Base-by-base conservation (phyloP, 1,284 basidiomycete genomes). In the Apiotrichum montevideense region DNA sequence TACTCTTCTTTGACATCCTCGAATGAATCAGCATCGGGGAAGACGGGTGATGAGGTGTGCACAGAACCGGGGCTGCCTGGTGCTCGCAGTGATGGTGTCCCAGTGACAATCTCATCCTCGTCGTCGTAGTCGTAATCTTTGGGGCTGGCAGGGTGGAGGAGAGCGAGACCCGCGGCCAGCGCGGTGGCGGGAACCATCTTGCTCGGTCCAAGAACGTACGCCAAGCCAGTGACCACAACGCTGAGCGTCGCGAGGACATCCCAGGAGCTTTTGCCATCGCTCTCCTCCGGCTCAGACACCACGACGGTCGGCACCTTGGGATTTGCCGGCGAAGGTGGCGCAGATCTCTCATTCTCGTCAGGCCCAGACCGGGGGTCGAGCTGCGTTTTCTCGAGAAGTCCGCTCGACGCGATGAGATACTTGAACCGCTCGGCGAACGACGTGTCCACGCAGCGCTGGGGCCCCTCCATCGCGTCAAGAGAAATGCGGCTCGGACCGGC, bases 361-460 rank as follows among this genome's bases (percentile, higher is more conserved):
- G 21, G 21, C 13, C 37, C 37, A n/a, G 41, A 42, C 5, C 32
- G 13, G 34, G 32, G 42, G 39, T 49, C 46, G 41, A 56, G 48
- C 39, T 58, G 60, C 1, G 60, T 58, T 55, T 57, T 56, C 61
- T 75, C 73, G 32, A 75, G 54, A 6, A 75, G 54, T 0, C 68
- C 73, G 15, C 65, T 68, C 6, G 71, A 68, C 29, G 70, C 72
- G 9, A 75, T 64, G 34, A 70, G 59, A 54, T 72, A 75, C 53
- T 69, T 70, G 66, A 75, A 75, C 29, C 61, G 58, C 52, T 73
- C 73, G 6, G 67, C 65, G 49, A 72, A 75, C 4, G 57, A 62
- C 33, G 64, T 61, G 13, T 58, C 51, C 3, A 47, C 29, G 10
- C 14, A 51, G 10, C 34, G 47, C 21, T 53, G 29, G n/a, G 47